Percentiles rank a stretch among this genome's conserved stretches.
Evolutionary conservation across 306 rosid species (phyloP).

Genomic region (Vicia villosa): DNA sequence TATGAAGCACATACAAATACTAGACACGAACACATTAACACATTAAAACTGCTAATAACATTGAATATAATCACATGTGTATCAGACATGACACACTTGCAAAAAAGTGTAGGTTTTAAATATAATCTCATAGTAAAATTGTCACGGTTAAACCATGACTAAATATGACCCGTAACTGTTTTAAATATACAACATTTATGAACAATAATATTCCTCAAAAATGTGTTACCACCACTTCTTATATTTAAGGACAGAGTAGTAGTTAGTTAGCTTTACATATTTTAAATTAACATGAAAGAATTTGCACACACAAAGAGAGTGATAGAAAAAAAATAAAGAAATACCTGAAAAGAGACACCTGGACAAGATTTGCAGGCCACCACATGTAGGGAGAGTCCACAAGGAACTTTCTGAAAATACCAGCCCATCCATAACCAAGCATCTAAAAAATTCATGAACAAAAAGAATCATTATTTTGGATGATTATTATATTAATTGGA

Average conservation of each 20-base stretch:
- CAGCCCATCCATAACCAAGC: conserved; percentile 99
- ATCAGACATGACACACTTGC: neutral
- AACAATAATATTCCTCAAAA: too few relatives aligned
- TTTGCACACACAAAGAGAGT: too few relatives aligned
- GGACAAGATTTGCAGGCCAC: conserved; percentile 92
- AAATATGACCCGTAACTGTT: too few relatives aligned
- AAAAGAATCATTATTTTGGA: neutral
- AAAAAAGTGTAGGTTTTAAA: neutral
- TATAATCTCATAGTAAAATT: too few relatives aligned
- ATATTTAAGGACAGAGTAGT: neutral
- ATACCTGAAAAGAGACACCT: conserved; percentile 84
- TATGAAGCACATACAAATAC: neutral
- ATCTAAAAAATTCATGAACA: conserved; percentile 46
- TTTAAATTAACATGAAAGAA: neutral
- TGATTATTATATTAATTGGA: neutral
- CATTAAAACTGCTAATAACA: neutral
- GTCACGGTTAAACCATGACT: too few relatives aligned
- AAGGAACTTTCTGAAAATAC: conserved; percentile 72
- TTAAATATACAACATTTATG: too few relatives aligned
- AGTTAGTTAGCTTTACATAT: neutral
- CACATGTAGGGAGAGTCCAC: conserved; percentile 97
- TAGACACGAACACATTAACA: neutral
- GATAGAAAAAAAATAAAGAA: neutral
- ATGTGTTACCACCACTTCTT: neutral
- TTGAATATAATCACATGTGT: neutral